A percentile compares a stretch with the other conserved stretches of the same genome.
Evolutionary conservation across 2,329 filamentous ascomycete species (phyloP).

Genomic region (Seiridium cupressi): DNA sequence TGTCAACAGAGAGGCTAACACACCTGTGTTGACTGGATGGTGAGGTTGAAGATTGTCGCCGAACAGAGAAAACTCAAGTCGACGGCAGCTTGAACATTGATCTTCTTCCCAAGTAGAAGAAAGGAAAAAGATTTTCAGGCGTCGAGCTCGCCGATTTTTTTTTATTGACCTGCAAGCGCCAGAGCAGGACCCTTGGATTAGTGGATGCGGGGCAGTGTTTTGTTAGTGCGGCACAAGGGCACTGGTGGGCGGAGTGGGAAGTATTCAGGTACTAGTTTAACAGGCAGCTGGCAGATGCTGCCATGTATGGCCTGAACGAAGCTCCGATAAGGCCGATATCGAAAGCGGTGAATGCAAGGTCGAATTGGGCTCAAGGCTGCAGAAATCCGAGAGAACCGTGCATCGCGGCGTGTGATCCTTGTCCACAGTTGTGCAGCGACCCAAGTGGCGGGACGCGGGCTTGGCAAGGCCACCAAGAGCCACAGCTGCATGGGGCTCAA

Average conservation of each 20-base stretch:
- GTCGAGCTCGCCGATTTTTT: slow-evolving; percentile 37
- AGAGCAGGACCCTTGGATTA: background rate
- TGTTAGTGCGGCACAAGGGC: background rate
- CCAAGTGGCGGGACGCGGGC: background rate
- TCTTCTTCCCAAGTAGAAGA: slow-evolving; percentile 54
- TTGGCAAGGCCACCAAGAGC: background rate
- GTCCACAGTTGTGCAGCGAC: too few relatives aligned
- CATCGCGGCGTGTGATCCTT: too few relatives aligned
- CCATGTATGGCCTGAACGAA: background rate
- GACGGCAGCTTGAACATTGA: slow-evolving; percentile 33
- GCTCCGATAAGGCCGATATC: background rate
- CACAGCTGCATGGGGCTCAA: background rate
- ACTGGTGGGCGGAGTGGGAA: background rate
- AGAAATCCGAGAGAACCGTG: too few relatives aligned
- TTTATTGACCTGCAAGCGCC: slow-evolving; percentile 14
- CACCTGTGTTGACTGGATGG: slow-evolving; percentile 13
- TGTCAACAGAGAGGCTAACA: too few relatives aligned
- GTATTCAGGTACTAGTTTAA: background rate
- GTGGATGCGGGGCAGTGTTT: slow-evolving; percentile 6
- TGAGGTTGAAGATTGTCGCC: slow-evolving; percentile 44
- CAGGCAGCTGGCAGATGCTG: background rate
- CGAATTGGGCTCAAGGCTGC: too few relatives aligned
- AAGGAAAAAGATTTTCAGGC: slow-evolving; percentile 36
- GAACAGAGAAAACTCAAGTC: slow-evolving; percentile 28
- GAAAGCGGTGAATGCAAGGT: too few relatives aligned